These are phyloP conservation scores for Dactylellina cionopaga DNA, from an alignment of 2,329 filamentous ascomycete species.

Conservation along the genomic window DNA sequence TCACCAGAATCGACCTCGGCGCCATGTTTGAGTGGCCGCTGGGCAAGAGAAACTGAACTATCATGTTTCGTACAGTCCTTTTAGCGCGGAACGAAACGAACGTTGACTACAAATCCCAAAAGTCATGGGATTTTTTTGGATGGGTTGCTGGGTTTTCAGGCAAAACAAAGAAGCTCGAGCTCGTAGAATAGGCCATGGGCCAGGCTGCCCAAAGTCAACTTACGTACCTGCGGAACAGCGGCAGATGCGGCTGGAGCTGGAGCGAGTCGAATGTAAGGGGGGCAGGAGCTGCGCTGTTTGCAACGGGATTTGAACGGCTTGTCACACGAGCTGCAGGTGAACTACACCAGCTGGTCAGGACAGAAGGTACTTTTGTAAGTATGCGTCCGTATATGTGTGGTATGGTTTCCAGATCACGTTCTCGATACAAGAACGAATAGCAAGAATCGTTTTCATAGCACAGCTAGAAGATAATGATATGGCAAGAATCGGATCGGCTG, in stretches of 20 bases:
- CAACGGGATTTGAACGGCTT: slow-evolving; percentile 13
- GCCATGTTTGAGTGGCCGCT: slow-evolving; percentile 49
- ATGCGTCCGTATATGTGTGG: slow-evolving; percentile 5
- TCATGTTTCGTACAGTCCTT: slow-evolving; percentile 48
- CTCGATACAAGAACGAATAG: neutral
- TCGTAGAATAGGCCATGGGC: neutral
- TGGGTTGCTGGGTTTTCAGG: slow-evolving; percentile 26
- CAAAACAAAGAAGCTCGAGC: slow-evolving; percentile 26
- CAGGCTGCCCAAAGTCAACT: slow-evolving; percentile 10
- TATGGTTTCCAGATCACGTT: slow-evolving; percentile 15
- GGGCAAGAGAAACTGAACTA: slow-evolving; percentile 51
- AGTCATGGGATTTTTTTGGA: slow-evolving; percentile 32
- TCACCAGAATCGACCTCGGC: slow-evolving; percentile 70
- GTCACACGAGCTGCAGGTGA: slow-evolving; percentile 44
- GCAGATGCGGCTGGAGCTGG: slow-evolving; percentile 38
- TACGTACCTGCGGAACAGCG: slow-evolving; percentile 44
- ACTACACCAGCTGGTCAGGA: neutral
- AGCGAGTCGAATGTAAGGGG: slow-evolving; percentile 13
- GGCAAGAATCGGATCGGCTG: neutral
- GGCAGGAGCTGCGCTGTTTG: slow-evolving; percentile 16
- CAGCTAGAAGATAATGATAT: neutral
- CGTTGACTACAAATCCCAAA: slow-evolving; percentile 34
- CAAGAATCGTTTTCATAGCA: neutral
- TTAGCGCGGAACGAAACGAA: slow-evolving; percentile 48
- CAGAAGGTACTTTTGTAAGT: slow-evolving; percentile 7